Base-by-base conservation (phyloP, 2,329 filamentous ascomycete species). In the Zasmidium angulare region DNA sequence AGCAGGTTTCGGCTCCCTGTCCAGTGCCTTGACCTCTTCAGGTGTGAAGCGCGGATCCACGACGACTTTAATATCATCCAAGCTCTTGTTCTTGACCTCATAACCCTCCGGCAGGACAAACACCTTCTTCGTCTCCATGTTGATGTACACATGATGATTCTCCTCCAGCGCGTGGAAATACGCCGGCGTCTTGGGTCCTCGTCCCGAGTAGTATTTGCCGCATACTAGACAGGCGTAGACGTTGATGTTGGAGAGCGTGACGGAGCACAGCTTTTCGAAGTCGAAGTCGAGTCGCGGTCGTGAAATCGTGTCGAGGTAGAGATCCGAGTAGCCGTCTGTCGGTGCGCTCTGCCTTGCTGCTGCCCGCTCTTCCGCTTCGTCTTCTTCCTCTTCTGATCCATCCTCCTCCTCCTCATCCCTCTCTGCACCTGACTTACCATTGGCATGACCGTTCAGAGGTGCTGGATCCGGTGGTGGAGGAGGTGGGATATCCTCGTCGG, bases 11-110 rank as follows among this genome's bases (percentile, higher is more conserved):
- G 80, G 79, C 65, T 63, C 56, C 70, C 80, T 87, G 77, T 98
- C 95, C 65, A 98, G 79, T 69, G 86, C 86, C 69, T 86, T 82
- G 29, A 98, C 93, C 71, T 98, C 90, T 46, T 85, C 82, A 70
- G 87, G 89, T 40, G 86, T 87, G 74, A 96, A 95, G 50, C 86
- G 86, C 46, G 95, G 95, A 76, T 99, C 93, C 6, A 95, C 93
- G 53, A 98, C 93, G 74, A 95, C 96, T 76, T 97, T 98, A 79
- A 99, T 97, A 75, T 99, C 95, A 66, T 98, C 95, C 66, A 99
- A 84, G 52, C 91, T 93, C 76, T 93, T 93, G 77, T 90, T 96
- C 75, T 88, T 89, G 60, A 99, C 95, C 76, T 99, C 95, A 76
- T 99, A 99, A 54, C 93, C 93, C 75, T 99, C 95, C 0, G 95